These are phyloP conservation scores for Panaeolus papilionaceus DNA, from an alignment of 768 basidiomycete species.

Conservation along the genomic window DNA sequence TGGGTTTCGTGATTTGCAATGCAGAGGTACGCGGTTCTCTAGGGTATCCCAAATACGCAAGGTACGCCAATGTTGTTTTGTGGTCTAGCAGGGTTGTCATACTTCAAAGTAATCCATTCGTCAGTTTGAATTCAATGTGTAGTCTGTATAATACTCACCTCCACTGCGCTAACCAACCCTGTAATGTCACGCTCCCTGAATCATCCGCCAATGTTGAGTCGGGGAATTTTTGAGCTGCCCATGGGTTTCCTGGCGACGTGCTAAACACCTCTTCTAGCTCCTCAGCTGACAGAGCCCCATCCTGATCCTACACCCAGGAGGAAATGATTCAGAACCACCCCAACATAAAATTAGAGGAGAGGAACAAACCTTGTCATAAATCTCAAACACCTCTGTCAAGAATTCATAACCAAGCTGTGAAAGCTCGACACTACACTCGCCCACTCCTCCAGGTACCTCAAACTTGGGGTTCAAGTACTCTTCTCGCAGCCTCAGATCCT, in stretches of 20 bases:
- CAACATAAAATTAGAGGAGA: not conserved
- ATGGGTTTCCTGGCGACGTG: constrained; percentile 97
- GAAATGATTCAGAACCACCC: constrained; percentile 10
- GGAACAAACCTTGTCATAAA: constrained; percentile 81
- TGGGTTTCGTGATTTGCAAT: constrained; percentile 82
- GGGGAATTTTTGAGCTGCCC: constrained; percentile 90
- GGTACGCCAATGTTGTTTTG: constrained; percentile 89
- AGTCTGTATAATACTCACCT: constrained; percentile 58
- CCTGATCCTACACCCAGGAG: constrained; percentile 72
- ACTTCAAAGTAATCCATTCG: constrained; percentile 45
- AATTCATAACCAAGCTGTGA: constrained; percentile 96
- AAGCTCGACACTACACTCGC: constrained; percentile 93
- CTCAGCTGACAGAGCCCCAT: constrained; percentile 84
- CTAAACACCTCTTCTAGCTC: constrained; percentile 92
- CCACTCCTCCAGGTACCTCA: constrained; percentile 70
- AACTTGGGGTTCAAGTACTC: constrained; percentile 92
- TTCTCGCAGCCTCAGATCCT: constrained; percentile 90
- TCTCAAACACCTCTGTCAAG: constrained; percentile 95
- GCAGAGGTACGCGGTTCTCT: constrained; percentile 81
- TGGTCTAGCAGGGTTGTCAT: constrained; percentile 98
- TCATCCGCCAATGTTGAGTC: constrained; percentile 90
- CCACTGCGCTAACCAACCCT: constrained; percentile 99
- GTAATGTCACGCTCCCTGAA: constrained; percentile 89
- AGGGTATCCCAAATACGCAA: constrained; percentile 94
- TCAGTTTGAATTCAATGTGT: not conserved